Evolutionary conservation across 441 rosid species (phyloP), one percentile per base, ranked within the genome.

Genomic region (Pelargonium myrrhifolium): DNA sequence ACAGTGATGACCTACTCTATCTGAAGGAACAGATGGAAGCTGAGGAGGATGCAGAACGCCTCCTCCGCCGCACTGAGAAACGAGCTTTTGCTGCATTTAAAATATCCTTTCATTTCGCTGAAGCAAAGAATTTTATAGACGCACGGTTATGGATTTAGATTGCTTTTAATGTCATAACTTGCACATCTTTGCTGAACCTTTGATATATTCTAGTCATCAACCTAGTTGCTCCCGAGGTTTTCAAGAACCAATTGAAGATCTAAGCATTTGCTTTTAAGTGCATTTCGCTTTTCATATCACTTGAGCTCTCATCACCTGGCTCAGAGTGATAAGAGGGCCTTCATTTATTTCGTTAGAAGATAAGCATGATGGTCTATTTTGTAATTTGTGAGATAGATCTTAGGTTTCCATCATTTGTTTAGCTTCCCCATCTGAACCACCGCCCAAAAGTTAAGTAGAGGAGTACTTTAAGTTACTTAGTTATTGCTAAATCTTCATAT

Each of bases 11-110:
- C 81, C 88, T 93, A 64, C 93, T 93, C 62, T 91, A 93, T 77
- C 96, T 93, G 63, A 91, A 93, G 79, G 99, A 93, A 82, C 99
- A 93, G 75, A 93, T 91, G 99, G 99, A 93, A 77, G 97, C 97
- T 17, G 99, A 93, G 79, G 91, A 91, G 78, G 99, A 93, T 80
- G 99, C 99, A 37, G 99, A 93, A 67, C 88, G 97, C 15, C 96
- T 93, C 72, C 85, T 91, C 58, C 93, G 87, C 37, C 92, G 97
- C 65, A 89, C 99, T 69, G 97, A 93, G 74, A 93, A 93, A 72
- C 82, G 97, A n/a, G 99, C 97, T 31, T 93, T 89, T 81, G 99
- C 99, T 66, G 97, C 97, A 31, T 93, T 93, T 76, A 89, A 87
- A 77, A 89, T 92, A 92, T 92, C 98, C 98, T 86, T 85, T 80